phyloP scores from a whole-genome alignment of 768 basidiomycete species.

The Serendipita sp. region DNA sequence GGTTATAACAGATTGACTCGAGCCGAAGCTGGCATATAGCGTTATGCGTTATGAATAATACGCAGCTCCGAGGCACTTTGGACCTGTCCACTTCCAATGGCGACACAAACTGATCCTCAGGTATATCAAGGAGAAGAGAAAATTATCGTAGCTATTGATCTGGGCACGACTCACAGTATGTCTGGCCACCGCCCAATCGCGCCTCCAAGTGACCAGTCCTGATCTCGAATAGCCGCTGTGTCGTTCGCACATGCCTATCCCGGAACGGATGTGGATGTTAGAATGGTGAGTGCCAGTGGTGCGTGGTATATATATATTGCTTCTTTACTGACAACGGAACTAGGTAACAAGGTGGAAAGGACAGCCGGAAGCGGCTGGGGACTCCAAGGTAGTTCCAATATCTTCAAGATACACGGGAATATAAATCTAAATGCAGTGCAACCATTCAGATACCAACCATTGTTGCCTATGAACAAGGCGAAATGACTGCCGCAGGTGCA shows the following conservation, averaged over 20 bases:
- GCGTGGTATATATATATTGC: not conserved
- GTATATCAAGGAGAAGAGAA: not conserved
- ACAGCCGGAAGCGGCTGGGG: slow-evolving; percentile 1
- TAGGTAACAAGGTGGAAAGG: slow-evolving; percentile 6
- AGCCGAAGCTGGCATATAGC: no score
- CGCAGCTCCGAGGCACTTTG: no score
- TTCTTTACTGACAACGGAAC: not conserved
- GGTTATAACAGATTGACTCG: no score
- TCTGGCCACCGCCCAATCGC: no score
- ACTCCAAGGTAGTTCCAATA: not conserved
- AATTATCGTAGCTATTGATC: slow-evolving; percentile 1
- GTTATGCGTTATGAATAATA: no score
- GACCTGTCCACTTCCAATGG: no score
- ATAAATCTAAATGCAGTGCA: no score
- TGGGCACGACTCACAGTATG: not conserved
- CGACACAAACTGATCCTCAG: no score
- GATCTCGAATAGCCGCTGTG: not conserved
- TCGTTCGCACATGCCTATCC: not conserved
- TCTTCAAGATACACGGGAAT: not conserved
- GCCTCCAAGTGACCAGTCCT: no score
- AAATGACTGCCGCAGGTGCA: not conserved
- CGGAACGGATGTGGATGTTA: not conserved
- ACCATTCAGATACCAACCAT: not conserved
- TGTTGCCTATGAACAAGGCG: not conserved
- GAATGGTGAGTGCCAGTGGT: not conserved